Percentiles rank a stretch among this genome's conserved stretches.
Conservation (phyloP, 2,329 filamentous ascomycete species). For the Boeremia lycopersici region DNA sequence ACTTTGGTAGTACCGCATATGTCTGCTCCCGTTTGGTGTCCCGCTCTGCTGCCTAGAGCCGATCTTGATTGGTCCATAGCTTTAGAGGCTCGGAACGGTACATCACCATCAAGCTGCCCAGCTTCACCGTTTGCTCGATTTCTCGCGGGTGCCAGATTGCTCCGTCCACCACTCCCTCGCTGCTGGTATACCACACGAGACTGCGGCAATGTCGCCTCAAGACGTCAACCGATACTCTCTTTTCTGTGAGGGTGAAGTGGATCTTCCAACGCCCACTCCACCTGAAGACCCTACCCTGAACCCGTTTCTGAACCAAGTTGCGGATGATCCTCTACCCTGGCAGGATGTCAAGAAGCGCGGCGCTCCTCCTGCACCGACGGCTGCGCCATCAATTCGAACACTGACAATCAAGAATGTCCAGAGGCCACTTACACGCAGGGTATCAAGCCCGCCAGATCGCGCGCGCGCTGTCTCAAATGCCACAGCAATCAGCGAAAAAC, state of each 20-base stretch:
- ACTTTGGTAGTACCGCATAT: slow-evolving; percentile 10
- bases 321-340: slow-evolving; percentile 33
- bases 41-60: slow-evolving; percentile 11
- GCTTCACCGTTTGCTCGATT: not conserved
- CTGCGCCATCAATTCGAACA: slow-evolving; percentile 3
- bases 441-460: slow-evolving; percentile 3
- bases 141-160: not conserved
- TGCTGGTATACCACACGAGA: not conserved
- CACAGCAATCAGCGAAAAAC: slow-evolving; percentile 19
- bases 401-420: slow-evolving; percentile 19
- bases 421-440: not conserved
- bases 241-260: slow-evolving; percentile 23
- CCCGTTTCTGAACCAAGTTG: slow-evolving; percentile 32
- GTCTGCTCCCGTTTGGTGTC: slow-evolving; percentile 10
- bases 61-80: not conserved
- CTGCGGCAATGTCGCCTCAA: slow-evolving; percentile 21
- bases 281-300: slow-evolving; percentile 16
- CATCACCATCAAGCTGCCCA: not conserved
- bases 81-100: not conserved
- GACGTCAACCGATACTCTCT: slow-evolving; percentile 34
- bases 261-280: slow-evolving; percentile 1
- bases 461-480: slow-evolving; percentile 12
- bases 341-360: slow-evolving; percentile 34
- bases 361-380: slow-evolving; percentile 2
- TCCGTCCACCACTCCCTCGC: not conserved